These are phyloP conservation scores for Chrysoporthe puriensis DNA, from an alignment of 2,329 filamentous ascomycete species.

Conservation along the genomic window DNA sequence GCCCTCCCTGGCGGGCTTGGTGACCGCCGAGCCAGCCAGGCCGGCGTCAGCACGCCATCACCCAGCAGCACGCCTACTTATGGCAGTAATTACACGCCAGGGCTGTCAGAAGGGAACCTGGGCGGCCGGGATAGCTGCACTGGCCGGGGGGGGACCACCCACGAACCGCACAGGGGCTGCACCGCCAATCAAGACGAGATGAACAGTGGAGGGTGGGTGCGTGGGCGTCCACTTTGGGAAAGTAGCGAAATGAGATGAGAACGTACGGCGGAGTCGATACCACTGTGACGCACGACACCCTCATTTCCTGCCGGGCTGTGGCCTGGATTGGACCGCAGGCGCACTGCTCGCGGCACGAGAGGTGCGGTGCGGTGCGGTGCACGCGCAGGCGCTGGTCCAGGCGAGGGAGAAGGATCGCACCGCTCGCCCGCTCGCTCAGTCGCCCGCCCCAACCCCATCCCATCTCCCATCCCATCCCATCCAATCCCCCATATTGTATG, in stretches of 20 bases:
- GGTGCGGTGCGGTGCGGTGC: not conserved
- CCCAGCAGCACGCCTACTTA: not conserved
- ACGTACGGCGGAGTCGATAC: conserved; percentile 7
- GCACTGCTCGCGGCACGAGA: not conserved
- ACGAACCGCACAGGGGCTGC: not conserved
- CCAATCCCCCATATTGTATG: no score
- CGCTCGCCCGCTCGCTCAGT: not conserved
- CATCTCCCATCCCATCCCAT: not conserved
- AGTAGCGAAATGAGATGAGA: conserved; percentile 14
- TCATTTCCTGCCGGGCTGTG: conserved; percentile 12
- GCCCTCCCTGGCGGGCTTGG: not conserved
- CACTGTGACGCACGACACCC: conserved; percentile 7
- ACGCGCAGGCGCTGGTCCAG: not conserved
- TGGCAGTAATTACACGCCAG: not conserved
- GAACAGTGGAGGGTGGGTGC: conserved; percentile 1
- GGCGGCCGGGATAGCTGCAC: not conserved
- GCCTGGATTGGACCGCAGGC: not conserved
- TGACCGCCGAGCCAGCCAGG: not conserved
- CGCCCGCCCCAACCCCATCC: not conserved
- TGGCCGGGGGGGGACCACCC: not conserved
- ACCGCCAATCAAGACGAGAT: not conserved
- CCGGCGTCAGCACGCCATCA: conserved; percentile 4
- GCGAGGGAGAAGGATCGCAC: not conserved
- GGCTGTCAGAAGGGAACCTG: not conserved
- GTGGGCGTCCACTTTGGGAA: conserved; percentile 17